Conservation (phyloP, 2,329 filamentous ascomycete genomes). For the Ophiostoma fasciatum region DNA sequence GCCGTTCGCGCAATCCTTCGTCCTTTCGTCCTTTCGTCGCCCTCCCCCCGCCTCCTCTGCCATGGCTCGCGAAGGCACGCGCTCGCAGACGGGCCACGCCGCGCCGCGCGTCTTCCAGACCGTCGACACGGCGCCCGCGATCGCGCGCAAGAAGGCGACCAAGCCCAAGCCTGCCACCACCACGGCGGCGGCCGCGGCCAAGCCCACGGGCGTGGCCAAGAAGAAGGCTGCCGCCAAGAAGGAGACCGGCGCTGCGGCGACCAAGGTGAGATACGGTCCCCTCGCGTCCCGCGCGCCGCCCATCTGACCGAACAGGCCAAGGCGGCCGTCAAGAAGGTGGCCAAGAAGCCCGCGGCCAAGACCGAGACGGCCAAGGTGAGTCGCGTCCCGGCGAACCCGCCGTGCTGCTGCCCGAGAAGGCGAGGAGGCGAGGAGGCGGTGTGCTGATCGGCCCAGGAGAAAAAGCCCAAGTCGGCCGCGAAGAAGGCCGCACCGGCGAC, state of each 20-base stretch:
- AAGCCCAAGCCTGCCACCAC: constrained; percentile 15
- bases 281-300: too few relatives aligned
- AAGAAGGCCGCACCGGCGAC: constrained; percentile 17
- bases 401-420: too few relatives aligned
- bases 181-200: constrained; percentile 14
- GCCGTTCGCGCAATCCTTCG: too few relatives aligned
- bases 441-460: too few relatives aligned
- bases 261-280: constrained; percentile 15
- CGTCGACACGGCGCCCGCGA: constrained; percentile 31
- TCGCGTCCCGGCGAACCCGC: too few relatives aligned
- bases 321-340: constrained; percentile 16
- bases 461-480: constrained; percentile 17
- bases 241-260: constrained; percentile 17
- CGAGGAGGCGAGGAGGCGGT: too few relatives aligned
- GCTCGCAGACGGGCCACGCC: constrained; percentile 36
- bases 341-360: constrained; percentile 15
- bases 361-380: constrained; percentile 13
- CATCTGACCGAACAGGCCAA: constrained; percentile 1
- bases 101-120: constrained; percentile 35
- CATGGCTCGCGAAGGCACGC: constrained; percentile 37
- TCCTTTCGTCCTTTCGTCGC: too few relatives aligned
- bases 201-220: constrained; percentile 22
- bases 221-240: constrained; percentile 23
- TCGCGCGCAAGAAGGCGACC: constrained; percentile 23
- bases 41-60: too few relatives aligned